Evolutionary conservation across 805 yeast genomes (phyloP), one percentile per base, ranked within the genome.

Genomic region (Yarrowia porcina): DNA sequence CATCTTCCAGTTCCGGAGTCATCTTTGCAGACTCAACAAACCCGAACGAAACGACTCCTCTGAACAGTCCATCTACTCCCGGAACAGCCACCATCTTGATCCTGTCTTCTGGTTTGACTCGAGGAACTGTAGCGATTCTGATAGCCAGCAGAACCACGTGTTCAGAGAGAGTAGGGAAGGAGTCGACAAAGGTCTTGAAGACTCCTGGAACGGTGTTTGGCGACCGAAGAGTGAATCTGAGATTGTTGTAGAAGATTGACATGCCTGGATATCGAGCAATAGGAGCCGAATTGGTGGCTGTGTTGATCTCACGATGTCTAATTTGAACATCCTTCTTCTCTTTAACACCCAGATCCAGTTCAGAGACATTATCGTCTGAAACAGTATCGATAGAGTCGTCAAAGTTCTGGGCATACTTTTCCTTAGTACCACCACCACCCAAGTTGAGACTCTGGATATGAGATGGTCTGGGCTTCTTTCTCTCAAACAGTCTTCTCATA

Each of bases 21-120:
- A 61, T 36, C 21, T 28, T 50, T 13, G 64, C 50, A 6, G 49
- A 57, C 38, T 67, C 69, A 12, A 60, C 79, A 69, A 81, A 82
- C 3, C 86, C 86, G 64, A 76, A 81, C 25, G 82, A 72, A 7
- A 82, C 66, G 15, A 81, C 72, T 64, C 84, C 81, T 64, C 81
- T 72, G 72, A 79, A 80, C 66, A 81, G 80, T 0, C 84, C 83
- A 1, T 77, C 75, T 25, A 79, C 67, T 9, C 69, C 64, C 38
- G 74, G 75, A 64, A 79, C 76, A 25, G 77, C 67, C 4, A 75
- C 79, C 27, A 82, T 64, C 20, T 77, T 66, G 3, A 80, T 68
- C 20, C 80, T 71, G 36, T 80, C 81, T n/a, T 74, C 77, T 0
- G 62, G 67, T 0, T 73, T 71, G 7, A 81, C 75, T 50, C 67